These are phyloP conservation scores for Cetraspora pellucida DNA, from an alignment of 192 early-diverging fungal genomes.

Conservation along the genomic window DNA sequence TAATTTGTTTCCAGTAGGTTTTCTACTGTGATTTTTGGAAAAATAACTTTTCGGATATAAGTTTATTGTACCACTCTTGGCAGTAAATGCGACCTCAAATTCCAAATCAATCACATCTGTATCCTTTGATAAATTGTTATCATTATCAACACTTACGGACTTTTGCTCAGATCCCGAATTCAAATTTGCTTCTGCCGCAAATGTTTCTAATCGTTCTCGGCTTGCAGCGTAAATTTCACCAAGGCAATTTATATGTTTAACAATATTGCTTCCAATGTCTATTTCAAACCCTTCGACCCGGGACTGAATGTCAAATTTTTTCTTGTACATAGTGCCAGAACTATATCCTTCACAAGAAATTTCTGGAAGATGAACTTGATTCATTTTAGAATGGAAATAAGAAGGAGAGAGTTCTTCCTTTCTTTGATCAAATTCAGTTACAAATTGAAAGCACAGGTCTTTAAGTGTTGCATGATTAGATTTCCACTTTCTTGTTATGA, in stretches of 20 bases:
- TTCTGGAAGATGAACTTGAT: constrained; percentile 53
- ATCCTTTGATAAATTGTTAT: background rate
- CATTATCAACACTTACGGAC: background rate
- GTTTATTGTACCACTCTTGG: constrained; percentile 49
- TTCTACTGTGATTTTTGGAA: constrained; percentile 41
- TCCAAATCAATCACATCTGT: constrained; percentile 43
- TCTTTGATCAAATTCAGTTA: constrained; percentile 60
- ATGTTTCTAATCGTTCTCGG: constrained; percentile 55
- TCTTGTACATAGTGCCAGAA: constrained; percentile 42
- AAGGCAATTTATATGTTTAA: constrained; percentile 66
- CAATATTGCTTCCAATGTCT: constrained; percentile 67
- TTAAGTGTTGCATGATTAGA: constrained; percentile 56
- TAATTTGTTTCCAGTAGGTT: constrained; percentile 31
- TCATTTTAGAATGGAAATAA: constrained; percentile 54
- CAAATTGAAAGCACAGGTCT: constrained; percentile 70
- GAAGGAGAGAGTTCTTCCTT: constrained; percentile 62
- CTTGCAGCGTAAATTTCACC: constrained; percentile 64
- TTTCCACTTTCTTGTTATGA: constrained; percentile 62
- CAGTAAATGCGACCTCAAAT: constrained; percentile 53
- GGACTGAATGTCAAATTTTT: constrained; percentile 55
- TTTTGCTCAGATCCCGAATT: constrained; percentile 14
- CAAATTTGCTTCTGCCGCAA: constrained; percentile 47
- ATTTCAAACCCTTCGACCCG: constrained; percentile 72
- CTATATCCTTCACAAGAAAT: constrained; percentile 56
- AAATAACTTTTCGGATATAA: constrained; percentile 58